Evolutionary conservation across 2,329 filamentous ascomycete genomes (phyloP), one percentile per base, ranked within the genome.

Genomic region (Venturia pyrina): DNA sequence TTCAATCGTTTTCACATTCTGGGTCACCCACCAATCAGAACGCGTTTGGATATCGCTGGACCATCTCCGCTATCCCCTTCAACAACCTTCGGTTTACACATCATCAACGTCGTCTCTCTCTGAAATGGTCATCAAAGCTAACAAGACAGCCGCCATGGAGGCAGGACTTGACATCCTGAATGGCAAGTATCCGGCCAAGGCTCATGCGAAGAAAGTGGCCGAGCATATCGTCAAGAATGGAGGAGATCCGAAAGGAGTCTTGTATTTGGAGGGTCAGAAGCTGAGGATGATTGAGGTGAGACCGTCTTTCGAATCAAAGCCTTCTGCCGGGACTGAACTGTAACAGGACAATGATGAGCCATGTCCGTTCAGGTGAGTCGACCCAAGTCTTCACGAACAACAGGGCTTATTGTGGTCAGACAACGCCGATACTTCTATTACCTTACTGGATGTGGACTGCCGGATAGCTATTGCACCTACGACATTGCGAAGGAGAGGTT

Each of bases 401-500:
- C n/a, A 8, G 13, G n/a, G 53, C 53, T 59, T 19, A 59, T 21
- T 15, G 24, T 37, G 7, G 46, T 68, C 70, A 92, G 91, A 69
- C 93, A 97, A 78, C 90, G 93, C 69, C 88, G 95, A 65, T 90
- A 87, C 76, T 99, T 99, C 80, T 97, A 90, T 84, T 99, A 99
- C 78, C 82, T 98, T 57, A 93, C 91, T 32, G 95, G 95, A 71
- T 96, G 87, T 73, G 83, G 87, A 68, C 82, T 96, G 40, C 85
- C 93, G 67, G 92, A 97, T 76, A 89, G 89, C 72, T 87, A 88
- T 74, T 84, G 91, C 67, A 84, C 88, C 66, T 96, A 97, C 80
- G 88, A 96, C 69, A 88, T 96, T 66, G 80, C 84, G 59, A 82
- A 85, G 61, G 83, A 87, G 69, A 86, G 87, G 71, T 85, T 93